Evolutionary conservation across 345 rosid species (phyloP).

Genomic region (Gossypium sturtianum): DNA sequence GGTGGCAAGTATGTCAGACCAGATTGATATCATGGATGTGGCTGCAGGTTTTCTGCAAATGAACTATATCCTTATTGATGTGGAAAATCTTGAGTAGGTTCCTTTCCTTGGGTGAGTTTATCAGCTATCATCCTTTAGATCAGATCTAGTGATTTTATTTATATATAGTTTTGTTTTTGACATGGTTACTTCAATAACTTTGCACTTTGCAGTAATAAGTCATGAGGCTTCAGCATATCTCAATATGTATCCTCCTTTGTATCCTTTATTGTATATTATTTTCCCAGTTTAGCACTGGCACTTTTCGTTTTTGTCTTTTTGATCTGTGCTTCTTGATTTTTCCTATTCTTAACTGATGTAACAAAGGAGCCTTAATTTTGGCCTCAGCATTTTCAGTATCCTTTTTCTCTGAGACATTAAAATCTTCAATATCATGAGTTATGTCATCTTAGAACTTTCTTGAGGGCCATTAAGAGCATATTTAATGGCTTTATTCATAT

Average conservation of each 20-base stretch:
- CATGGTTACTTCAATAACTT: slow-evolving; percentile 27
- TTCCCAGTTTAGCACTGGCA: not conserved
- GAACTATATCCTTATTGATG: not conserved
- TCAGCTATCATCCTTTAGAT: slow-evolving; percentile 8
- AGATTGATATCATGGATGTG: slow-evolving; percentile 16
- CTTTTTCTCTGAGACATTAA: not conserved
- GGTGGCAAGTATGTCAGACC: slow-evolving; percentile 1
- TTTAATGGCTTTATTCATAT: not conserved
- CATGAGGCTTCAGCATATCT: slow-evolving; percentile 57
- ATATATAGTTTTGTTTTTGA: slow-evolving; percentile 21
- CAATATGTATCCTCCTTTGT: slow-evolving; percentile 85
- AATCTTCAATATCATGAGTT: not conserved
- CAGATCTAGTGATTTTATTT: slow-evolving; percentile 11
- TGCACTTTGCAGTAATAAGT: slow-evolving; percentile 55
- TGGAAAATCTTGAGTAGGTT: slow-evolving; percentile 4
- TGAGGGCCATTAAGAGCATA: not conserved
- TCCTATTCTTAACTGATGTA: not conserved
- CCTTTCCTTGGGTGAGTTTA: slow-evolving; percentile 22
- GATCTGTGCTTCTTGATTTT: slow-evolving; percentile 2
- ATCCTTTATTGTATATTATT: slow-evolving; percentile 44
- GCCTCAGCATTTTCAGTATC: not conserved
- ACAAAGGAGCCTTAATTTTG: not conserved
- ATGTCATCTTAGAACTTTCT: not conserved
- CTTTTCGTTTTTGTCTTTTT: not conserved
- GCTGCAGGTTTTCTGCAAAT: slow-evolving; percentile 18